A percentile compares a stretch with the other conserved stretches of the same genome.
Evolutionary conservation across 176 grass and related monocot genomes (phyloP).

Genomic region (Juncus effusus): DNA sequence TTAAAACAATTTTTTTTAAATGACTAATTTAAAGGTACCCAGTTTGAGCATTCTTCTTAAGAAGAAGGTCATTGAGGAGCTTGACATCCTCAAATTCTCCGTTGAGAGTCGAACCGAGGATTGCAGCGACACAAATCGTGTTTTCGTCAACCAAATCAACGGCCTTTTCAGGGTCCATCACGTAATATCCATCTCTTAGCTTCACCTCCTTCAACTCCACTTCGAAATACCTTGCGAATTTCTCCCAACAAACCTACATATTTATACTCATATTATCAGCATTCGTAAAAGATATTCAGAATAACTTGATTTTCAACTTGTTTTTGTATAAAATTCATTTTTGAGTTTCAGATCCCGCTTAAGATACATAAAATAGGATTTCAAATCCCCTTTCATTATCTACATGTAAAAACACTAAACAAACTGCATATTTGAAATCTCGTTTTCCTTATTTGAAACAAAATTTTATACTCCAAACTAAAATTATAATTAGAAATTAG

Average conservation of each 20-base stretch:
- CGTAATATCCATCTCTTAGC: conserved; percentile 85
- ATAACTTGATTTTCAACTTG: too few species aligned
- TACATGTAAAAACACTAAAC: too few species aligned
- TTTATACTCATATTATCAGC: neutral
- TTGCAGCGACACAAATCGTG: conserved; percentile 91
- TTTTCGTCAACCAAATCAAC: conserved; percentile 93
- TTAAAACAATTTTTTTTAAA: too few species aligned
- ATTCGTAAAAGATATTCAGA: neutral
- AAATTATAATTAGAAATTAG: too few species aligned
- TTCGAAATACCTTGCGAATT: conserved; percentile 93
- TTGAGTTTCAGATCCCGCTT: too few species aligned
- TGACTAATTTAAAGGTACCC: conserved; percentile 52
- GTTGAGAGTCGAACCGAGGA: conserved; percentile 95
- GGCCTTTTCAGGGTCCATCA: conserved; percentile 93
- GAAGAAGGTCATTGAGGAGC: conserved; percentile 71
- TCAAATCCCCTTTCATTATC: too few species aligned
- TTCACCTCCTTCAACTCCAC: conserved; percentile 97
- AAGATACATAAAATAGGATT: too few species aligned
- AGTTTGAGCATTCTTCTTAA: conserved; percentile 57
- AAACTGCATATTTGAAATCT: too few species aligned
- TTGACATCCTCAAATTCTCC: conserved; percentile 99
- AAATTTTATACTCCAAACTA: too few species aligned
- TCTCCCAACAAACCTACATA: conserved; percentile 90
- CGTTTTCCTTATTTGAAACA: too few species aligned
- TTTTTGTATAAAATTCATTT: too few species aligned